Percentiles rank a stretch among this genome's conserved stretches.
These are phyloP conservation scores for Fusarium euwallaceae DNA, from an alignment of 2,329 filamentous ascomycete genomes.

Conservation along the genomic window DNA sequence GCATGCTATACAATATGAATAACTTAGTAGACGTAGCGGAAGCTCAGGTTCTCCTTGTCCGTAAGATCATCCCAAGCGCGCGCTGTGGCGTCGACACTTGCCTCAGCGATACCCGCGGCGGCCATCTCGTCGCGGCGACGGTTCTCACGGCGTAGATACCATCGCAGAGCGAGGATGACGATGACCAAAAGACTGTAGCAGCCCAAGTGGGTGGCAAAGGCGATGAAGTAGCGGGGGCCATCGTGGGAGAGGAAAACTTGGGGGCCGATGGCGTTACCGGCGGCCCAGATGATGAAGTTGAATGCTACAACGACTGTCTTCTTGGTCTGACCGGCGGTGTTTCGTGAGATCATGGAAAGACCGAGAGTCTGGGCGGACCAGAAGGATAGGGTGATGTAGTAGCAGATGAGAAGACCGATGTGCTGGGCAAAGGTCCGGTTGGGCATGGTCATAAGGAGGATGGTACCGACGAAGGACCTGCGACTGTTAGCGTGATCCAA, in stretches of 20 bases:
- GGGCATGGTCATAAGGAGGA: slow-evolving; percentile 77
- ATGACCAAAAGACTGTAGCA: slow-evolving; percentile 73
- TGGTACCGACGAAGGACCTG: slow-evolving; percentile 77
- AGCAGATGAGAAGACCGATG: slow-evolving; percentile 76
- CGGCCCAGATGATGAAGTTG: slow-evolving; percentile 78
- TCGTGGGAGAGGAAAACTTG: slow-evolving; percentile 74
- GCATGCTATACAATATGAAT: background rate
- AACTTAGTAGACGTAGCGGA: slow-evolving; percentile 65
- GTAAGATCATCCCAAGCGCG: slow-evolving; percentile 70
- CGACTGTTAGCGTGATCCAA: slow-evolving; percentile 9
- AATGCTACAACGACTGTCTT: slow-evolving; percentile 75
- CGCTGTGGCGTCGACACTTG: slow-evolving; percentile 47
- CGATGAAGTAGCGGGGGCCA: slow-evolving; percentile 75
- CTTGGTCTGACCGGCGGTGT: slow-evolving; percentile 80
- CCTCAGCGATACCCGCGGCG: slow-evolving; percentile 54
- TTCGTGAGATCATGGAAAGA: slow-evolving; percentile 76
- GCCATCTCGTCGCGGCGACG: slow-evolving; percentile 64
- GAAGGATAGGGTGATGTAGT: slow-evolving; percentile 83
- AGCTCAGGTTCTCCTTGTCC: slow-evolving; percentile 70
- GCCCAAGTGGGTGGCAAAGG: slow-evolving; percentile 76
- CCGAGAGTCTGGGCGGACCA: slow-evolving; percentile 78
- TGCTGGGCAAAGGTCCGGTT: slow-evolving; percentile 70
- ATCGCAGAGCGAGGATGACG: slow-evolving; percentile 68
- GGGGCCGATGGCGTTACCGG: slow-evolving; percentile 75
- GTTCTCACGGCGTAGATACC: slow-evolving; percentile 69